Evolutionary conservation across 306 rosid species (phyloP).

Genomic region (Trifolium subterraneum): DNA sequence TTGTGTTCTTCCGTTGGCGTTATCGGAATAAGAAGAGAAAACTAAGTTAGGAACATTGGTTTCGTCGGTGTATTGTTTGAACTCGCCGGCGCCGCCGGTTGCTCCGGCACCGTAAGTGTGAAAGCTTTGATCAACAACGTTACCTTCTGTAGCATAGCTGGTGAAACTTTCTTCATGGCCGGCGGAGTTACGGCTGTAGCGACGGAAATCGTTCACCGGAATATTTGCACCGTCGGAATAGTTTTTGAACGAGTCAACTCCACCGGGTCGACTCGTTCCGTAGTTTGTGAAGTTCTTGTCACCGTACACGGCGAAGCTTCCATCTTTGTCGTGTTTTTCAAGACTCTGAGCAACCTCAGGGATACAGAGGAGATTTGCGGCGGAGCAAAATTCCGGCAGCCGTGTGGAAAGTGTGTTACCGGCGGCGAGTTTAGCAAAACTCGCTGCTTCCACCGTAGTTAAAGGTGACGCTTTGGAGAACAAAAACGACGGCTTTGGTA

Average conservation of each 20-base stretch:
- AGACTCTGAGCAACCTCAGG: conserved; percentile 62
- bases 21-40: conserved; percentile 78
- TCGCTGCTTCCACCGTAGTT: conserved; percentile 62
- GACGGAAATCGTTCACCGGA: conserved; percentile 80
- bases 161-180: conserved; percentile 65
- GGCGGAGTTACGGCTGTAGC: conserved; percentile 78
- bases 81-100: conserved; percentile 74
- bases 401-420: conserved; percentile 58
- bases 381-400: conserved; percentile 75
- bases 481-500: conserved; percentile 61
- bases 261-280: conserved; percentile 76
- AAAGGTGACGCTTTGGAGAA: conserved; percentile 83
- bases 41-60: conserved; percentile 75
- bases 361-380: conserved; percentile 83
- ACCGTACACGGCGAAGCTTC: conserved; percentile 55
- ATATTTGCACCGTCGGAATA: conserved; percentile 66
- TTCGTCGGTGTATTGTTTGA: conserved; percentile 58
- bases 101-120: conserved; percentile 70
- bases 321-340: conserved; percentile 69
- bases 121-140: conserved; percentile 83
- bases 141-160: conserved; percentile 58
- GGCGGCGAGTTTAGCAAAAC: conserved; percentile 68
- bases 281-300: conserved; percentile 81
- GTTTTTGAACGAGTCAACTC: conserved; percentile 72
- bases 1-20: conserved; percentile 69